Evolutionary conservation across 163 green algal species (phyloP), one percentile per base, ranked within the genome.

Genomic region (Chlamydomonas reinhardtii): DNA sequence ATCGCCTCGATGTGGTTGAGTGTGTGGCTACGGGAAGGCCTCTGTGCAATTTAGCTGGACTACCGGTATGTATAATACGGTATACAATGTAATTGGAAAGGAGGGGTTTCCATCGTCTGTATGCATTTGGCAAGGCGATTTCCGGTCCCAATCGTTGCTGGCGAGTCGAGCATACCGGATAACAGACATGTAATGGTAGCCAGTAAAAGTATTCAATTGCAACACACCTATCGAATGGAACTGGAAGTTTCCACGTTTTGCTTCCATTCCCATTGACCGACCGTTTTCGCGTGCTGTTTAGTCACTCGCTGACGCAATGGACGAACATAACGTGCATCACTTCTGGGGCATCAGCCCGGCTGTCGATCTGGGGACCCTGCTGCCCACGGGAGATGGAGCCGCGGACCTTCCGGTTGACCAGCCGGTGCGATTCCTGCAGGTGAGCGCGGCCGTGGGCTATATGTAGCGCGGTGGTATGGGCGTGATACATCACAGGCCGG

Each of bases 291-390:
- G 14, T 29, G 9, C 31, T 4, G 20, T 37, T 34, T 71, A 37
- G 64, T 22, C 64, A 2, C 64, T 71, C 4, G 37, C 2, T n/a
- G 4, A 4, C 24, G 37, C n/a, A 34, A 95, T 96, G 91, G 94
- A 96, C 56, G 92, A 95, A 22, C 80, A 94, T 31, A 94, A 96
- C 29, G 91, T 93, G 24, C 91, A 94, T 34, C 89, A 96, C 25
- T 94, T 95, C 34, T 95, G 91, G 89, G 94, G 94, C 0, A 88
- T 94, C 27, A 94, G 89, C 22, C 92, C 92, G 0, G 86, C 83
- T 25, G 11, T 94, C 4, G 88, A 95, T 56, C 66, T 94, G 9
- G 25, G 92, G 19, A 85, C 79, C 19, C 56, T 92, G 0, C 32
- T 92, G 35, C 68, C 31, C 0, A 37, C 12, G 0, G 64, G 19